Base-by-base conservation (phyloP, 2,329 filamentous ascomycete species). In the Fusarium sp. region DNA sequence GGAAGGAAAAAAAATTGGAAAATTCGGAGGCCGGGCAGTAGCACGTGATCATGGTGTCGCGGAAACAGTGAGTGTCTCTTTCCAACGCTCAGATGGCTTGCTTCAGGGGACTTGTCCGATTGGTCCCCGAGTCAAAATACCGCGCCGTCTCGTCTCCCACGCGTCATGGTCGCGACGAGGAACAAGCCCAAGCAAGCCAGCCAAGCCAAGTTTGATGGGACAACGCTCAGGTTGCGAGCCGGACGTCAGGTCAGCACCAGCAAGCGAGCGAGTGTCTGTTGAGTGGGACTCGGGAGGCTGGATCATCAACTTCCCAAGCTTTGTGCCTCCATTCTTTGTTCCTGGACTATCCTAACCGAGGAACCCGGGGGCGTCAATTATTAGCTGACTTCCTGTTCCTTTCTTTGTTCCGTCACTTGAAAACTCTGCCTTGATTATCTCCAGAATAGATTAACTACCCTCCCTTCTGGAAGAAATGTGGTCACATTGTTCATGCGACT, bases 131-230 rank as follows among this genome's bases (percentile, higher is more conserved):
- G 36, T 27, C 20, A 64, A 69, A 68, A 61, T 58, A 38, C 62
- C 64, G 67, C 64, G 70, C 70, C 70, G 57, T 38, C 61, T 51
- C 67, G 55, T 57, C 35, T 55, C 62, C 62, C 68, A 70, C 76
- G 76, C 76, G 76, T 78, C 76, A 75, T 70, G 24, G 76, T 77
- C 76, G 76, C 75, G 76, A 76, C 66, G 49, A 62, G 66, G n/a
- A 33, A 35, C 49, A 16, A 22, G 49, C 27, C 27, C 17, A 33
- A 33, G 49, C 27, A 53, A 33, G 42, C 42, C 42, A 46, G 42
- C 49, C 29, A 56, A 57, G 55, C 49, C 31, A 33, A 22, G n/a
- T 31, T 55, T 55, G 51, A 55, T 55, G n/a, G 51, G 31, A 55
- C 51, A 51, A 56, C 51, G 31, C 20, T 24, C 29, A 22, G 27